Base-by-base conservation (phyloP, 1,284 basidiomycete genomes). In the Ceratobasidium sp. region DNA sequence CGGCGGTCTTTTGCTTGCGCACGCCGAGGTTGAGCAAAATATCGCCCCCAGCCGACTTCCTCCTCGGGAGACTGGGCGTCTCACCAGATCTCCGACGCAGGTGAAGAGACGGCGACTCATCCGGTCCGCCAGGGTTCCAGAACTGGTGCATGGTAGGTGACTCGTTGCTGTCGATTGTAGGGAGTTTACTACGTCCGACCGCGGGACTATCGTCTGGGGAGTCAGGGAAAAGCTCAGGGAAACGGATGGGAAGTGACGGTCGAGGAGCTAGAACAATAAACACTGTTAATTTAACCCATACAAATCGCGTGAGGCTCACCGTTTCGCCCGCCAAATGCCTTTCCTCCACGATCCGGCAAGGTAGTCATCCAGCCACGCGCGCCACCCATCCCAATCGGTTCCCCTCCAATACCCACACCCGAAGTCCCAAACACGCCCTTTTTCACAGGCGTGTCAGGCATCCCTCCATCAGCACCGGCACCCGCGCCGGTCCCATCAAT, bases 361-460 rank as follows among this genome's bases (percentile, higher is more conserved):
- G 59, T 74, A 19, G 70, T 74, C 70, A 74, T 64, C 70, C 70
- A 74, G 2, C 70, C 70, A 8, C 54, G 59, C 32, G 57, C 49
- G 17, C 61, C 70, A 32, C 70, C 70, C 70, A 74, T 74, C 43
- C 46, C 22, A 32, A 74, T 74, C 44, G 70, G 70, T 17, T 44
- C 54, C 37, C 46, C 59, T 22, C 46, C 22, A 59, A 52, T n/a
- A 49, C 51, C 57, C 25, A 13, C 29, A 19, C 51, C 56, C 25
- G 17, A 56, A 29, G 13, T 49, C 43, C 76, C 69, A 57, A 66
- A 65, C 65, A 52, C 67, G n/a, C 49, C 62, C 80, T 87, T 90
- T 86, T 95, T 95, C 61, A 93, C 91, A 0, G 93, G 93, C 1
- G 93, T 95, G 0, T 91, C 92, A 4, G 93, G 93, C 17, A 89